Conservation (phyloP, 2,329 filamentous ascomycete genomes). For the Curvularia hawaiiensis region DNA sequence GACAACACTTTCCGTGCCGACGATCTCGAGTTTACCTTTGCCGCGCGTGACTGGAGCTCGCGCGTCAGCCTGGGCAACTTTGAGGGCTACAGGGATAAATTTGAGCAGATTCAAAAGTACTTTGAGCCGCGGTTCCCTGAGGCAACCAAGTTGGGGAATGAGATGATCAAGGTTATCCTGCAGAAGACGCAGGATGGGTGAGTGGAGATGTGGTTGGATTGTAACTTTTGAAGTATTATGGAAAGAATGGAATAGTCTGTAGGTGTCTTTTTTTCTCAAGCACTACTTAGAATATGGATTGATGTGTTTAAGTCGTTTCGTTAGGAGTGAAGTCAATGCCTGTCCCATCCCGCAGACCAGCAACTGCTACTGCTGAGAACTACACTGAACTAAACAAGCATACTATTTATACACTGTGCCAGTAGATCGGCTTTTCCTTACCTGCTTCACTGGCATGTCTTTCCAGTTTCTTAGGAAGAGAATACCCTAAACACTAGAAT, state of each 20-base stretch:
- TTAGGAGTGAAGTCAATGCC: not conserved
- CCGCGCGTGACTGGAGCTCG: slow-evolving; percentile 93
- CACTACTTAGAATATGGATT: no score
- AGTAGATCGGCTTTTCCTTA: no score
- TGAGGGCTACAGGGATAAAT: slow-evolving; percentile 88
- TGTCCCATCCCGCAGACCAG: not conserved
- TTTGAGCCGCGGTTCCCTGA: slow-evolving; percentile 90
- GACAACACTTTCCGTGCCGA: slow-evolving; percentile 94
- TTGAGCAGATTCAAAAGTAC: slow-evolving; percentile 87
- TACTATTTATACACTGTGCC: not conserved
- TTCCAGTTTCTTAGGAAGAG: no score
- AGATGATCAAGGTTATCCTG: slow-evolving; percentile 96
- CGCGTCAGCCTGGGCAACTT: slow-evolving; percentile 91
- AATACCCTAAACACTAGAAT: no score
- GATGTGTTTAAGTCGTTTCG: not conserved
- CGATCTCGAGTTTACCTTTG: slow-evolving; percentile 97
- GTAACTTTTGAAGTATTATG: no score
- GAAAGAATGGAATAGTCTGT: no score
- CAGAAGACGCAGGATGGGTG: slow-evolving; percentile 65
- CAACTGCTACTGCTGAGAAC: not conserved
- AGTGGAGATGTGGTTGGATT: not conserved
- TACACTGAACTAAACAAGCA: not conserved
- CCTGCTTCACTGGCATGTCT: no score
- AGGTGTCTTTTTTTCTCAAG: no score
- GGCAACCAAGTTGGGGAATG: slow-evolving; percentile 85